phyloP scores from a whole-genome alignment of 805 yeast species.

The Blastobotrys peoriensis region DNA sequence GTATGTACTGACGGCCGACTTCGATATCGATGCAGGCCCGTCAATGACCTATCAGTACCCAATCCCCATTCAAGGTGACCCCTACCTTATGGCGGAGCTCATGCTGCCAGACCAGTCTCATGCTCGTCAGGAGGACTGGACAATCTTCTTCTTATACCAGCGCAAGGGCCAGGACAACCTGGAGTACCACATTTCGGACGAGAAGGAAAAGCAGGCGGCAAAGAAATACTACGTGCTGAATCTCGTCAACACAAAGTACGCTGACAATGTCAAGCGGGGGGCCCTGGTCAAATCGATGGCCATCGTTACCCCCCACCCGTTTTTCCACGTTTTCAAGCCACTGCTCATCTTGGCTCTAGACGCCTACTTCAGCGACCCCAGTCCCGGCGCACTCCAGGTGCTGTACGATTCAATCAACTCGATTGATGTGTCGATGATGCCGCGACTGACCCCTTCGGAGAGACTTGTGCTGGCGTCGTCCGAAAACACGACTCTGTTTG shows the following conservation, averaged over 20 bases:
- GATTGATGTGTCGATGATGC: slow-evolving; percentile 26
- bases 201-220: slow-evolving; percentile 29
- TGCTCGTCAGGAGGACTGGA: slow-evolving; percentile 49
- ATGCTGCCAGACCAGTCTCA: slow-evolving; percentile 59
- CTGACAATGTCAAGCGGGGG: slow-evolving; percentile 46
- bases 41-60: slow-evolving; percentile 59
- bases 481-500: slow-evolving; percentile 22
- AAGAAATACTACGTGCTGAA: slow-evolving; percentile 51
- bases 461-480: slow-evolving; percentile 23
- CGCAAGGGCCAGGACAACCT: slow-evolving; percentile 12
- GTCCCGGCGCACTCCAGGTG: slow-evolving; percentile 18
- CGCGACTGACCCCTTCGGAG: slow-evolving; percentile 24
- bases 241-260: slow-evolving; percentile 46
- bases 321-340: slow-evolving; percentile 55
- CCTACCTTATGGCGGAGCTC: slow-evolving; percentile 42
- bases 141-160: slow-evolving; percentile 41
- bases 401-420: slow-evolving; percentile 28
- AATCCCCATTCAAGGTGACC: slow-evolving; percentile 20
- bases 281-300: slow-evolving; percentile 54
- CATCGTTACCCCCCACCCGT: slow-evolving; percentile 47
- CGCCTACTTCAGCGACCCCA: slow-evolving; percentile 34
- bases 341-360: slow-evolving; percentile 49
- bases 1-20: slow-evolving; percentile 65
- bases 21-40: slow-evolving; percentile 74
- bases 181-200: slow-evolving; percentile 28